Base-by-base conservation (phyloP, 331 rosid genomes). In the Cydonia oblonga region DNA sequence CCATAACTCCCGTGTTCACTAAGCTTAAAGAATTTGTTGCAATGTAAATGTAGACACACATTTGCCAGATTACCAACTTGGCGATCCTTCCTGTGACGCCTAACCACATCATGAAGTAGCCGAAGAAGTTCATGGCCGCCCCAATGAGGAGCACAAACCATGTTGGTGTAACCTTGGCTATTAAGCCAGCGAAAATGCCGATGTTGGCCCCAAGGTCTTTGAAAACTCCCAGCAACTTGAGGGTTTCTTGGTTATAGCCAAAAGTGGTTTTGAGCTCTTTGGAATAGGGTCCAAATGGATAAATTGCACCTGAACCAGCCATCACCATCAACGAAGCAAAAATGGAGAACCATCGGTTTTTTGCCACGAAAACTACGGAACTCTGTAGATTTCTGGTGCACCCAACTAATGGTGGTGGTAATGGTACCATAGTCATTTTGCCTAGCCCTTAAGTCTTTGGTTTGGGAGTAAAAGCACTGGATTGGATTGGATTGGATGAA, bases 291-390 rank as follows among this genome's bases (percentile, higher is more conserved):
- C 81, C 87, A 46, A 85, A 85, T 3, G 82, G 77, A 42, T 78
- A 78, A 2, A 81, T 80, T 0, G 83, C 63, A 5, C 85, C 85
- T 14, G 83, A 76, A 4, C 83, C 87, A 20, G 76, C 72, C 89
- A 82, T 82, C 73, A 85, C 78, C 2, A 85, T 60, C 35, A 85
- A 80, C 2, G 83, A 78, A 12, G 89, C 89, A 15, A 82, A 80
- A 9, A 85, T 66, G 16, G 68, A 57, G 69, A 85, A 85, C 89
- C 89, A 85, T 59, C 72, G 3, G 24, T 15, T 29, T 62, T 62
- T 28, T 0, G 13, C 66, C 14, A 5, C 3, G 3, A 61, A 61
- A 32, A 61, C 1, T 28, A 7, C 10, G 15, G 29, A 29, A n/a
- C 23, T 9, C 24, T 0, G 35, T 4, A 29, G 30, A 25, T 59